Base-by-base conservation (phyloP, 2,329 filamentous ascomycete genomes). In the Hymenoscyphus fructigenus region DNA sequence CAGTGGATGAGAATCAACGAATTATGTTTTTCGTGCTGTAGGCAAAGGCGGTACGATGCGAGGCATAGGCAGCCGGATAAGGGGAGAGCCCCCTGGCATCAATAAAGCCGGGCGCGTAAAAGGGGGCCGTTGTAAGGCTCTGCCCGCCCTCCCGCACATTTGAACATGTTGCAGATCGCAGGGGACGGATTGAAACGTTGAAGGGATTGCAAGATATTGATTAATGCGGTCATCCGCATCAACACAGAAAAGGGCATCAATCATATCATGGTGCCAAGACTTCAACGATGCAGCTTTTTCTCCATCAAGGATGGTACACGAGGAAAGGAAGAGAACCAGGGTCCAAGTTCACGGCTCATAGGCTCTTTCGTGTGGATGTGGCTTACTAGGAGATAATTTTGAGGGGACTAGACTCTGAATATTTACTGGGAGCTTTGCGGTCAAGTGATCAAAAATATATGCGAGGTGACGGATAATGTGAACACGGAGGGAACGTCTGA, bases 371-470 rank as follows among this genome's bases (percentile, higher is more conserved):
- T 26, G 47, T 28, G 47, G 47, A n/a, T 53, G 47, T 53, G 68
- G 63, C 64, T 66, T 65, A 57, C 62, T 62, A 64, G 44, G 59
- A 57, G 36, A 38, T 12, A 38, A 5, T 1, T 38, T 65, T 65
- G 65, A 66, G 70, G 26, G n/a, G 68, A 70, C 63, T 63, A 34
- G 67, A 66, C 55, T 63, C 64, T 72, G 69, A 65, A 61, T 72
- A 28, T 14, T 38, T 38, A 75, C 69, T 76, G 72, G 68, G 71
- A 62, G 47, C 50, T 63, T 41, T 34, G 17, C 68, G 69, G 83
- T 88, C 85, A 87, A 87, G 84, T 88, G 85, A 87, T 79, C 78
- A 78, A 76, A 80, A 81, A 74, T 72, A 75, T 76, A 87, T 87
- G 85, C 85, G 84, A 81, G 77, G 76, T 73, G 70, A 72, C 65